Evolutionary conservation across 148 eudicot genomes (phyloP), one percentile per base, ranked within the genome.

Genomic region (Bassia scoparia): DNA sequence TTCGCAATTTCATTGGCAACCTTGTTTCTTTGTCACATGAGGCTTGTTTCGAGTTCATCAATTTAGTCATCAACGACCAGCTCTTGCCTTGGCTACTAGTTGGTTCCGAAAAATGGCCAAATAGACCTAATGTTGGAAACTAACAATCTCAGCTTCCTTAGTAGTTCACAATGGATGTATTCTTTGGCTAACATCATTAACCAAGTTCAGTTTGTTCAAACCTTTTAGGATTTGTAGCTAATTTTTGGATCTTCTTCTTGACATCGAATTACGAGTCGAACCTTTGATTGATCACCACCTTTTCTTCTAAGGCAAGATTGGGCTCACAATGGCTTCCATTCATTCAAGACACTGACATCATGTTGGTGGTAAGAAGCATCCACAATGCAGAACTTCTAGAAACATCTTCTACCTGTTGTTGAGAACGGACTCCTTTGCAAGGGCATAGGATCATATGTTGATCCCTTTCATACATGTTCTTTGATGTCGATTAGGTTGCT

Each of bases 311-410:
- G 68, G 13, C 80, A 67, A 1, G 80, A 68, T 54, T 69, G 69
- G 18, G 78, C 60, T 69, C 76, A 15, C 72, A 26, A 83, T 50
- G 0, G 74, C 68, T 37, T 69, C 77, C 52, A n/a, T 76, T 82
- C 78, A 82, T 68, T 2, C 33, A 46, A 0, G 80, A 72, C 17
- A 78, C n/a, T 12, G 31, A 61, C 72, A 65, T 82, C 81, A 21
- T 43, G n/a, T n/a, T 78, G n/a, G 62, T 70, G 33, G 73, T 49
- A 59, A 49, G 73, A 74, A n/a, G 74, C 64, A 71, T 78, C 84
- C 72, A 82, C 54, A 78, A 53, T 23, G 70, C 67, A 20, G 78
- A 64, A 37, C 81, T n/a, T 81, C 79, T 69, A 84, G 52, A 23
- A 79, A 56, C 54, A n/a, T 68, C 61, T 7, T 78, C 77, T 17